Evolutionary conservation across 495 filamentous ascomycete genomes (phyloP).

Genomic region (Aspergillus wentii): DNA sequence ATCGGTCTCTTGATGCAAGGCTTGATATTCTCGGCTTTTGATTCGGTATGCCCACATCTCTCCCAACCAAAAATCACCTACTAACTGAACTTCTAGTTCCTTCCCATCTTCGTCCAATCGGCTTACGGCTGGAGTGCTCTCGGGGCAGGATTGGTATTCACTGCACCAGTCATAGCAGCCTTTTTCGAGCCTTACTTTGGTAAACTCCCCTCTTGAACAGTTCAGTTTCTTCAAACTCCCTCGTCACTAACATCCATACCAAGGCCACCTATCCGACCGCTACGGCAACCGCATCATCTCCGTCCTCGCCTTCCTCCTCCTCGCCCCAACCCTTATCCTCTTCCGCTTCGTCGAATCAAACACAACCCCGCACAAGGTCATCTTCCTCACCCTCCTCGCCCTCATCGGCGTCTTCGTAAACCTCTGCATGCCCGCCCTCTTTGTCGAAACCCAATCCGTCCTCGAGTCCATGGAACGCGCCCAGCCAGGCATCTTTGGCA

Average conservation of each 20-base stretch:
- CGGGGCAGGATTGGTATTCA: slow-evolving; percentile 68
- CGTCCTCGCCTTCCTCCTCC: slow-evolving; percentile 56
- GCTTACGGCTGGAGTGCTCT: slow-evolving; percentile 63
- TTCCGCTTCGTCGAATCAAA: slow-evolving; percentile 59
- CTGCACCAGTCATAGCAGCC: slow-evolving; percentile 60
- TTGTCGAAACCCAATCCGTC: slow-evolving; percentile 69
- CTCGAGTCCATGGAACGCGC: slow-evolving; percentile 52
- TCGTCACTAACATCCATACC: neutral
- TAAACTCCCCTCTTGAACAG: slow-evolving; percentile 4
- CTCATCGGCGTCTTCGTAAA: slow-evolving; percentile 23
- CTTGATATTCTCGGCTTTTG: slow-evolving; percentile 28
- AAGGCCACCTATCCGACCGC: slow-evolving; percentile 56
- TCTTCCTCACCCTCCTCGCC: slow-evolving; percentile 39
- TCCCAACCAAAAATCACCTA: neutral
- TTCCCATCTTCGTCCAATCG: slow-evolving; percentile 63
- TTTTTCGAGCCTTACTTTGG: slow-evolving; percentile 58
- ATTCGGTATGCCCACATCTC: slow-evolving; percentile 16
- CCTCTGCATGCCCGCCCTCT: slow-evolving; percentile 30
- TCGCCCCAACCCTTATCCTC: slow-evolving; percentile 54
- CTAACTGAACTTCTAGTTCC: slow-evolving; percentile 15
- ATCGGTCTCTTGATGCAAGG: slow-evolving; percentile 27
- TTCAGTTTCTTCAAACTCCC: neutral
- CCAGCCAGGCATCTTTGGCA: slow-evolving; percentile 40
- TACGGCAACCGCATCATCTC: slow-evolving; percentile 55
- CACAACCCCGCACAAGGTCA: slow-evolving; percentile 52